Evolutionary conservation across 208 protist genomes (phyloP), one percentile per base, ranked within the genome.

Genomic region (Trypanosoma rangeli): DNA sequence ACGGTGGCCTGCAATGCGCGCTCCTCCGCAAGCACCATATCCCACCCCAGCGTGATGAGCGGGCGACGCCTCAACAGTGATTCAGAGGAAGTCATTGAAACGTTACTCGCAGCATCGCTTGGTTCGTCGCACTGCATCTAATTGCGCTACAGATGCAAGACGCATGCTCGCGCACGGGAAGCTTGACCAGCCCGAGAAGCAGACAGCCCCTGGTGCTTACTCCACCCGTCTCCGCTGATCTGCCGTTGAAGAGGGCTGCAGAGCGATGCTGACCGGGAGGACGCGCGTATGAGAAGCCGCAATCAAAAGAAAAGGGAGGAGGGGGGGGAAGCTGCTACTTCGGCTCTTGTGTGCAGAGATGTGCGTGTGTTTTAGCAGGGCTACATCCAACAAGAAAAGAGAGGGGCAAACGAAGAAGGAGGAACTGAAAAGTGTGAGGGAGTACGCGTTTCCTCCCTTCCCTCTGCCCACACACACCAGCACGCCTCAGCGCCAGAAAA

Each of bases 1-100:
- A 9, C 5, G 5, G 56, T 33, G 56, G 24, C 12, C 29, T 58
- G 24, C 53, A 22, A 7, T 0, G 59, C 9, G 31, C 20, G 5
- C 20, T 72, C 59, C 29, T 60, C 67, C n/a, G 61, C 55, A 12
- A 62, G 49, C 31, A 67, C 20, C 49, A 54, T 31, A 9, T 67
- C 61, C 67, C 67, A 72, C 26, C 67, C 61, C 48, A 63, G 59
- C 29, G 61, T 66, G 37, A 26, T 26, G 15, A 72, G 39, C 9
- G 64, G 64, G 0, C 67, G 54, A 18, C 22, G 48, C 37, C 35
- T 22, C 28, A 24, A 24, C 24, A 2, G 0, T 9, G 5, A 1
- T 54, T 58, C 67, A 63, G 64, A 16, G 10, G 46, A 20, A 3
- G 22, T 5, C 28, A 5, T 26, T 10, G 18, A 26, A 58, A 33